These are phyloP conservation scores for Epichloe sylvatica DNA, from an alignment of 2,329 filamentous ascomycete genomes.

Conservation along the genomic window DNA sequence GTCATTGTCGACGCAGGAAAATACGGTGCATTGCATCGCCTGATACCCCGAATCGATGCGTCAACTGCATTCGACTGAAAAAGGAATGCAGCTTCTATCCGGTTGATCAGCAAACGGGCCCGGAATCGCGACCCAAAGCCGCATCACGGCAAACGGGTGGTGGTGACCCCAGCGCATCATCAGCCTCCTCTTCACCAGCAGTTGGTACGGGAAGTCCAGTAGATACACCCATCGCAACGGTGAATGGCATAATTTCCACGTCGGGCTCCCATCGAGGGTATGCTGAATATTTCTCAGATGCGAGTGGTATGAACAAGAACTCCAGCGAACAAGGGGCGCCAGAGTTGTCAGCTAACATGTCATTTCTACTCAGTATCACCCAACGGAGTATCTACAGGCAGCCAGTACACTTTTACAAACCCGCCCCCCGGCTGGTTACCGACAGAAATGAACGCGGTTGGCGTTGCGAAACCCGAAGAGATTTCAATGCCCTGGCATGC, in stretches of 20 bases:
- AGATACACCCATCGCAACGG: slow-evolving; percentile 19
- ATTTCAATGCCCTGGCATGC: slow-evolving; percentile 33
- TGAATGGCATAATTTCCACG: background rate
- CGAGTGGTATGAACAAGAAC: slow-evolving; percentile 27
- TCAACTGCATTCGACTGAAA: slow-evolving; percentile 85
- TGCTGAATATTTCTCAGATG: slow-evolving; percentile 24
- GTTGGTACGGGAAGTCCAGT: slow-evolving; percentile 27
- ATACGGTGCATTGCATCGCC: slow-evolving; percentile 75
- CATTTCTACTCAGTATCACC: slow-evolving; percentile 17
- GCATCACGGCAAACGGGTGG: slow-evolving; percentile 20
- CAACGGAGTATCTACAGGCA: slow-evolving; percentile 18
- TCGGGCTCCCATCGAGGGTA: slow-evolving; percentile 21
- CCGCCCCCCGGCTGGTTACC: slow-evolving; percentile 30
- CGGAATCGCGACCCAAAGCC: slow-evolving; percentile 30
- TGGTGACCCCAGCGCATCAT: slow-evolving; percentile 26
- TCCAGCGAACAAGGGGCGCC: background rate
- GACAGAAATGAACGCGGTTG: slow-evolving; percentile 25
- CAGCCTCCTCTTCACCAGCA: slow-evolving; percentile 35
- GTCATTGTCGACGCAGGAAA: slow-evolving; percentile 82
- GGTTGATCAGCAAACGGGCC: slow-evolving; percentile 59
- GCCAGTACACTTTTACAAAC: slow-evolving; percentile 25
- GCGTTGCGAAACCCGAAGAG: slow-evolving; percentile 28
- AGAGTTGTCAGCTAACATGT: background rate
- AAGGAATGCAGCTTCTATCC: slow-evolving; percentile 90
- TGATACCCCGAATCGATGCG: slow-evolving; percentile 66